Percentiles rank a stretch among this genome's conserved stretches.
phyloP scores from a whole-genome alignment of 2,329 filamentous ascomycete species.

The Mycocentrospora acerina region DNA sequence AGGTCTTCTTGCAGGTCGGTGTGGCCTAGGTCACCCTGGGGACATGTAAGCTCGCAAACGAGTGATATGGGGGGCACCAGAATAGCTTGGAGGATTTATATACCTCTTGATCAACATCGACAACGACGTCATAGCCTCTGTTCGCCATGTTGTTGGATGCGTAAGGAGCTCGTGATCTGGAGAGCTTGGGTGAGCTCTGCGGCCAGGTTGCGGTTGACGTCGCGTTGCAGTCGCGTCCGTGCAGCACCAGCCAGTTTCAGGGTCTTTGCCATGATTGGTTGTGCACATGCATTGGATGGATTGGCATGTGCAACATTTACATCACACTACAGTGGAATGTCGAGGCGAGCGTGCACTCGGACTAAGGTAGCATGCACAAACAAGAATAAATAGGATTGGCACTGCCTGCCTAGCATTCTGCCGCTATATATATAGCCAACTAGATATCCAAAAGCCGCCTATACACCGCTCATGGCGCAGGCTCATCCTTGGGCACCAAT shows the following conservation, averaged over 20 bases:
- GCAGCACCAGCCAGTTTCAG: slow-evolving; percentile 10
- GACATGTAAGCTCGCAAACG: slow-evolving; percentile 15
- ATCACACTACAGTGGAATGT: too few relatives aligned
- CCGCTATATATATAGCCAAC: not conserved
- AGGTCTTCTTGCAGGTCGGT: slow-evolving; percentile 98
- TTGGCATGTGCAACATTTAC: too few relatives aligned
- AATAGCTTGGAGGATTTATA: slow-evolving; percentile 11
- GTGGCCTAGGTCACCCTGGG: slow-evolving; percentile 93
- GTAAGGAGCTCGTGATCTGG: slow-evolving; percentile 10
- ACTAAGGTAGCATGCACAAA: too few relatives aligned
- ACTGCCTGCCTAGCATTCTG: not conserved
- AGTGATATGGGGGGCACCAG: not conserved
- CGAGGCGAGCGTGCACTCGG: too few relatives aligned
- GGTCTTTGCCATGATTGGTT: slow-evolving; percentile 12
- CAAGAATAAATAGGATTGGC: too few relatives aligned
- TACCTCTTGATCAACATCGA: slow-evolving; percentile 96
- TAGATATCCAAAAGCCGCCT: not conserved
- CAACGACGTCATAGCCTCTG: slow-evolving; percentile 94
- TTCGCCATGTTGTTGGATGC: slow-evolving; percentile 62
- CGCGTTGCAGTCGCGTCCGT: slow-evolving; percentile 21
- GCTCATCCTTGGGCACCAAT: slow-evolving; percentile 50
- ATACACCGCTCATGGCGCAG: slow-evolving; percentile 13
- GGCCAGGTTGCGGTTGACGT: slow-evolving; percentile 40
- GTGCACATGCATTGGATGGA: not conserved
- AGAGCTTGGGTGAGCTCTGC: slow-evolving; percentile 28